These are phyloP conservation scores for Penicillium parvum DNA, from an alignment of 495 filamentous ascomycete species.

Conservation along the genomic window DNA sequence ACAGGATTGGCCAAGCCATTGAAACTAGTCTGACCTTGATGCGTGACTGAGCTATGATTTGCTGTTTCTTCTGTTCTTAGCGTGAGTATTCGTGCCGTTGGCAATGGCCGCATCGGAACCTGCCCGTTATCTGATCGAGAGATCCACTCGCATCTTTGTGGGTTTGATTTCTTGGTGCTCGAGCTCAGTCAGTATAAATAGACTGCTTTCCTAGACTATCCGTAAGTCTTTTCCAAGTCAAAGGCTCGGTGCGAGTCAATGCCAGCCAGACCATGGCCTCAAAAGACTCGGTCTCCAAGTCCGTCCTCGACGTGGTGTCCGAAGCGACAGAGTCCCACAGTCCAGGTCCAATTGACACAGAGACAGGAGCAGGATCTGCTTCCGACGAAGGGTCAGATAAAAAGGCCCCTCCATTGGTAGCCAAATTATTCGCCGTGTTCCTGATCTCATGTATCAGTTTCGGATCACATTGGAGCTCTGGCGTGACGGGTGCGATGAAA, in stretches of 20 bases:
- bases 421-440: conserved; percentile 32
- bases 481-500: conserved; percentile 44
- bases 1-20: neutral
- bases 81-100: too few species aligned
- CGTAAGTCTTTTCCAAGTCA: neutral
- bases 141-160: neutral
- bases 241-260: neutral
- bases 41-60: too few species aligned
- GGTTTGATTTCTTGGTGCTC: neutral
- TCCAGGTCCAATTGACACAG: too few species aligned
- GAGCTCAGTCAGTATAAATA: neutral
- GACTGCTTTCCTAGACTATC: neutral
- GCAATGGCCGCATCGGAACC: too few species aligned
- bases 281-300: conserved; percentile 9
- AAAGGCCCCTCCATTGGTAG: conserved; percentile 28
- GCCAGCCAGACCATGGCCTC: conserved; percentile 5
- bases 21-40: too few species aligned
- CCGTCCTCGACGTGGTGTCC: conserved; percentile 7
- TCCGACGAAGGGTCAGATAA: conserved; percentile 19
- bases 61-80: neutral
- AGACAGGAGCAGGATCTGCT: neutral
- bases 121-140: conserved; percentile 15
- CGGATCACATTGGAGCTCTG: conserved; percentile 39
- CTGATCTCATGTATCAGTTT: conserved; percentile 43
- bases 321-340: conserved; percentile 1